Conservation (phyloP, 2,329 filamentous ascomycete species). For the Annulohypoxylon truncatum region DNA sequence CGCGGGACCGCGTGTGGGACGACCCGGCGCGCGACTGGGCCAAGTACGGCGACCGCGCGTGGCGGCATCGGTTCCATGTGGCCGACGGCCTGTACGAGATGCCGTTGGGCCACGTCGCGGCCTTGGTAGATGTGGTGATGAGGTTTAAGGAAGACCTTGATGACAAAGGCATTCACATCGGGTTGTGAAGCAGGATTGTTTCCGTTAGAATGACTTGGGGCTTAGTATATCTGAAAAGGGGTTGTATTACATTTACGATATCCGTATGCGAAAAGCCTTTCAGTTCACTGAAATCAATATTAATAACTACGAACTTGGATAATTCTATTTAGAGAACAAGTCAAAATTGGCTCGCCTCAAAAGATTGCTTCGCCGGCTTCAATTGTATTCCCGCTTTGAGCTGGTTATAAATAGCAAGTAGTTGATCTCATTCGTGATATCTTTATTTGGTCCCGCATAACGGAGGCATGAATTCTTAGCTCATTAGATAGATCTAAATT, state of each 20-base stretch:
- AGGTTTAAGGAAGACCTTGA: background rate
- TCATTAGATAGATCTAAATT: conserved; percentile 26
- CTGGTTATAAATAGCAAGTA: background rate
- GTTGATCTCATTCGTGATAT: conserved; percentile 9
- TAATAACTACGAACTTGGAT: background rate
- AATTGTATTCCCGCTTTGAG: background rate
- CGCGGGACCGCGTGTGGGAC: background rate
- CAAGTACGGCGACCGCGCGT: background rate
- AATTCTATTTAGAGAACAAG: background rate
- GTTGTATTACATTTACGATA: background rate
- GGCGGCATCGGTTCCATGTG: background rate
- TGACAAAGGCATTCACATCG: background rate
- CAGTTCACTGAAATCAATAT: background rate
- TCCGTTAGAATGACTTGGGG: background rate
- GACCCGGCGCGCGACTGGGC: background rate
- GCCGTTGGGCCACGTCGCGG: background rate
- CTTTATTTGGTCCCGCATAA: conserved; percentile 16
- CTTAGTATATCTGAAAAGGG: background rate
- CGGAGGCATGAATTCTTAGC: conserved; percentile 3
- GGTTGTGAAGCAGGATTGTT: background rate
- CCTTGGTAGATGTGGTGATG: background rate
- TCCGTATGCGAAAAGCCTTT: background rate
- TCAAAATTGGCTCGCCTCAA: background rate
- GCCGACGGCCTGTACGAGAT: background rate
- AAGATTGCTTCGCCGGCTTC: background rate